Conservation (phyloP, 192 early-diverging fungal species). For the Coemansia furcata region DNA sequence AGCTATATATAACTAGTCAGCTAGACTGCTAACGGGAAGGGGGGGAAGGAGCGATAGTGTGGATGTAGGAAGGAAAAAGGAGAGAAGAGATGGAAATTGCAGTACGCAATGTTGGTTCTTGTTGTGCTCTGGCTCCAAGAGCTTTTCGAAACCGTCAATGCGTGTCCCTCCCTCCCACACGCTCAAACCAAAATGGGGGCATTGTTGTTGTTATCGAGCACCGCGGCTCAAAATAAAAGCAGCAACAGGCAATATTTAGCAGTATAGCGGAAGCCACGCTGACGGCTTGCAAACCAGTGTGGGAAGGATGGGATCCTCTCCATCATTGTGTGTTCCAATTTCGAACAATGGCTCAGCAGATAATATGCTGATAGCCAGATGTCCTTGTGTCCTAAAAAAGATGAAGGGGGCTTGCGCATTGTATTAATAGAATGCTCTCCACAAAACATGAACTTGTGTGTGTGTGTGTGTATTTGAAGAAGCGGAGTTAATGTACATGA, state of each 20-base stretch:
- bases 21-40: neutral
- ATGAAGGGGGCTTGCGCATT: neutral
- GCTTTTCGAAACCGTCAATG: neutral
- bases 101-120: neutral
- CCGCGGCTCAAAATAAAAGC: neutral
- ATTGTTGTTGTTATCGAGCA: constrained; percentile 4
- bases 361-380: neutral
- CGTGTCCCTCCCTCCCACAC: neutral
- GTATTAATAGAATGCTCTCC: neutral
- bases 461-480: neutral
- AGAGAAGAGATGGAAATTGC: constrained; percentile 8
- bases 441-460: neutral
- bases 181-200: neutral
- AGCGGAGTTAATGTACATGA: constrained; percentile 16
- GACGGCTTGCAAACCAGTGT: neutral
- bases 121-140: neutral
- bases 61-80: neutral
- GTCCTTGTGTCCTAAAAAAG: neutral
- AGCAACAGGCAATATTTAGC: neutral
- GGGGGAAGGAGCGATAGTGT: neutral
- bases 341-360: too few species aligned
- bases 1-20: neutral
- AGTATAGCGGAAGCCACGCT: neutral
- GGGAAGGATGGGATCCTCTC: neutral
- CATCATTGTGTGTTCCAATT: neutral